Base-by-base conservation (phyloP, 2,329 filamentous ascomycete genomes). In the Venturia effusa region DNA sequence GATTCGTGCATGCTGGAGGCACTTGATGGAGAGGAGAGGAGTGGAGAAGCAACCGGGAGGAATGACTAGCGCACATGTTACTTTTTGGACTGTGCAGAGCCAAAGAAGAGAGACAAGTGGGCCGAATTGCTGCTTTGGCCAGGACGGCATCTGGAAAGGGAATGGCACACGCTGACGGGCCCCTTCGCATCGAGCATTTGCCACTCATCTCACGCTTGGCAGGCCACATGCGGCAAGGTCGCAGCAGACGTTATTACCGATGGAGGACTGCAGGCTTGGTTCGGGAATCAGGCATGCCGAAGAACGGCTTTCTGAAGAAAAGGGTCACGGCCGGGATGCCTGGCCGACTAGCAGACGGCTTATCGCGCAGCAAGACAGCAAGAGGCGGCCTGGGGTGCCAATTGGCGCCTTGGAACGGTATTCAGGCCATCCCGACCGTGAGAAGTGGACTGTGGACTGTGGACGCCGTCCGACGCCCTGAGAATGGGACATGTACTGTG, bases 241-340 rank as follows among this genome's bases (percentile, higher is more conserved):
- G 48, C 22, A 30, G 48, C 48, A 55, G 48, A 55, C 10, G 48
- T 55, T 55, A 55, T 55, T 55, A 55, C 48, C 48, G 48, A 32
- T 48, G 43, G n/a, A 11, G n/a, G 15, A 41, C 15, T 55, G 24
- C 48, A 32, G 32, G 48, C 48, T 30, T 34, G 10, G 48, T n/a
- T 57, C 51, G 51, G 51, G 51, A 34, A 34, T 57, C 51, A 57
- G 51, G 51, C 51, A 57, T 34, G 51, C 51, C 51, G 51, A 57
- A 57, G 19, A 19, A 57, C 27, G 30, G 27, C 27, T 34, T 34
- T 17, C 13, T 57, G 51, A 57, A 22, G 51, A 57, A 57, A 10
- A 54, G 17, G 48, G 8, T 17, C 4, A 7, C 22, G 3, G 24
- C 51, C 27, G 51, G 51, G 51, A 57, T 34, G 19, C 51, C 27